A percentile compares a stretch with the other conserved stretches of the same genome.
These are phyloP conservation scores for Fusarium sp. DNA, from an alignment of 2,329 filamentous ascomycete species.

Conservation along the genomic window DNA sequence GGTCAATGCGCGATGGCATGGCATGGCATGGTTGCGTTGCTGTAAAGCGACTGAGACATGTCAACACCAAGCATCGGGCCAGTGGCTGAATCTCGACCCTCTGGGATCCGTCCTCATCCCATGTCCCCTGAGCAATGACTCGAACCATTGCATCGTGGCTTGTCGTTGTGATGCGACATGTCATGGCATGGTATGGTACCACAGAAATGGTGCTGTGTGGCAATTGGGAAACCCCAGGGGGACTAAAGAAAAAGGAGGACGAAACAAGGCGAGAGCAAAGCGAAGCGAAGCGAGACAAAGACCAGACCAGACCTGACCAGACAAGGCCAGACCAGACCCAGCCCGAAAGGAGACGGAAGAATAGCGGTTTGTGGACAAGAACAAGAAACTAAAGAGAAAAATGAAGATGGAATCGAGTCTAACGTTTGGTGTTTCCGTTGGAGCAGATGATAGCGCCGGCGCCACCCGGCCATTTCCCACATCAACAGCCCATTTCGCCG, in stretches of 20 bases:
- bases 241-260: background rate
- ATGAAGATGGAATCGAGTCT: conserved; percentile 34
- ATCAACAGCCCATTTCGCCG: conserved; percentile 49
- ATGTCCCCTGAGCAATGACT: conserved; percentile 20
- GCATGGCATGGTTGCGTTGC: conserved; percentile 17
- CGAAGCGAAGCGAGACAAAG: background rate
- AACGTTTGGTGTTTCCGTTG: conserved; percentile 36
- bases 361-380: conserved; percentile 11
- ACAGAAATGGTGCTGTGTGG: conserved; percentile 7
- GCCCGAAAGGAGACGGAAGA: conserved; percentile 5
- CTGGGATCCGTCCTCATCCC: conserved; percentile 11
- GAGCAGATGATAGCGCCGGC: conserved; percentile 44
- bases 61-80: conserved; percentile 42
- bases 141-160: conserved; percentile 17
- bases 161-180: conserved; percentile 10
- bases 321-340: background rate
- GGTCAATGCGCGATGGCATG: conserved; percentile 25
- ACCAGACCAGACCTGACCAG: too few relatives aligned
- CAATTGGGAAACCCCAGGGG: conserved; percentile 7
- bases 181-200: background rate
- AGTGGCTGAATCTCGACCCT: conserved; percentile 46
- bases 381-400: conserved; percentile 23
- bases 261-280: background rate
- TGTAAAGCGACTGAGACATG: conserved; percentile 38
- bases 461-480: conserved; percentile 43